Conservation (phyloP, 2,329 filamentous ascomycete genomes). For the Drechslerella coelobrocha region DNA sequence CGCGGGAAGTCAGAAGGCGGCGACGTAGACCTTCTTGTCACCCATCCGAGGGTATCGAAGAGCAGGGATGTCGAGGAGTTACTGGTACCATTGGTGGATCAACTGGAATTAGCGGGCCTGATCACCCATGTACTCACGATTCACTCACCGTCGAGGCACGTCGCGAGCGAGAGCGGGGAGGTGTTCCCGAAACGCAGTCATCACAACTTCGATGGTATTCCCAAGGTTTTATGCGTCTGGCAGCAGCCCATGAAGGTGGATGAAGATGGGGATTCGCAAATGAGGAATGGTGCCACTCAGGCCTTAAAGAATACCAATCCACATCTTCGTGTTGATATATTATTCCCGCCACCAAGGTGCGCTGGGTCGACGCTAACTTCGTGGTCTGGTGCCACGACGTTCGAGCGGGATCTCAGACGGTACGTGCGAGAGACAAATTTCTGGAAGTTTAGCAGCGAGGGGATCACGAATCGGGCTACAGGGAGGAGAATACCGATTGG, state of each 20-base stretch:
- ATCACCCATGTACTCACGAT: conserved; percentile 77
- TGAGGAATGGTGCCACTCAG: conserved; percentile 46
- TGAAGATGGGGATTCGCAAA: conserved; percentile 56
- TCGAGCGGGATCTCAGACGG: conserved; percentile 81
- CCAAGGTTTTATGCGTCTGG: conserved; percentile 94
- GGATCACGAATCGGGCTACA: conserved; percentile 71
- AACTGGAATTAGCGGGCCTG: conserved; percentile 71
- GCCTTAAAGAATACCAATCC: conserved; percentile 70
- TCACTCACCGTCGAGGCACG: conserved; percentile 17
- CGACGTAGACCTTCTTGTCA: conserved; percentile 86
- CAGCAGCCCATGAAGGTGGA: conserved; percentile 68
- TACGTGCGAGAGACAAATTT: conserved; percentile 75
- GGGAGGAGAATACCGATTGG: conserved; percentile 68
- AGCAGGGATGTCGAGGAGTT: conserved; percentile 62
- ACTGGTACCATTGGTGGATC: conserved; percentile 73
- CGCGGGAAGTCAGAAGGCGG: conserved; percentile 76
- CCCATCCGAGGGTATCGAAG: conserved; percentile 69
- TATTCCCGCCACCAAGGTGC: conserved; percentile 85
- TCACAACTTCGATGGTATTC: conserved; percentile 79
- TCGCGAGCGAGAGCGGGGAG: conserved; percentile 23
- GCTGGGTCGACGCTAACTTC: conserved; percentile 86
- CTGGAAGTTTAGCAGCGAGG: conserved; percentile 91
- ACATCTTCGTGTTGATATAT: conserved; percentile 89
- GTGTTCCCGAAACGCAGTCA: conserved; percentile 41
- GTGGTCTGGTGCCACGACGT: conserved; percentile 88